Conservation (phyloP, 148 eudicot genomes). For the Rhododendron ovatum region DNA sequence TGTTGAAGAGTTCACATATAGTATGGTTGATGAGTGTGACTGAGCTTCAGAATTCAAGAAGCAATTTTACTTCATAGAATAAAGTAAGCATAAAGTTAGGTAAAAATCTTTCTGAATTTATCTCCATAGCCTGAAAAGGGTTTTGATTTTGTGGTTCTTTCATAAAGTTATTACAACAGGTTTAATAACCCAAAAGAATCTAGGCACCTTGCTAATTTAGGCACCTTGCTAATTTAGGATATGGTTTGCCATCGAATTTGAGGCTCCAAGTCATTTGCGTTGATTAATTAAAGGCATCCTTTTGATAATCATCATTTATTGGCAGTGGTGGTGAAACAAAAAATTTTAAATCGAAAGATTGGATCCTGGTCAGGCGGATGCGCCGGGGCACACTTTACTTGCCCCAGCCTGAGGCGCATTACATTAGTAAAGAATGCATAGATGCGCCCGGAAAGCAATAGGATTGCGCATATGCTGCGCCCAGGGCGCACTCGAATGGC, state of each 20-base stretch:
- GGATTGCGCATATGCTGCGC: too few species aligned
- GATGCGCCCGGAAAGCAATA: too few species aligned
- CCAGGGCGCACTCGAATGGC: too few species aligned
- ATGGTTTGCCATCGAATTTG: not conserved
- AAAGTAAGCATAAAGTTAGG: not conserved
- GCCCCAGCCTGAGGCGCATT: too few species aligned
- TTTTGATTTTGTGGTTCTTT: not conserved
- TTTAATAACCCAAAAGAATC: not conserved
- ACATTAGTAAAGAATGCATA: too few species aligned
- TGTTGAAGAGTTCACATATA: not conserved
- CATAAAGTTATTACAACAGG: not conserved
- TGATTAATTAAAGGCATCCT: not conserved
- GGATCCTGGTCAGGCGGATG: too few species aligned
- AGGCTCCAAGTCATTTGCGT: not conserved
- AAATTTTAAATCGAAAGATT: too few species aligned
- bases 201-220: not conserved
- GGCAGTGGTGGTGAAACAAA: too few species aligned
- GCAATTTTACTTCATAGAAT: not conserved
- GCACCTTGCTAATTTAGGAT: not conserved
- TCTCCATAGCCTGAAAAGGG: not conserved
- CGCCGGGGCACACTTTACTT: too few species aligned
- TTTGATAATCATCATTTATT: not conserved
- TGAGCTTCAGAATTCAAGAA: not conserved
- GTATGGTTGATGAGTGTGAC: not conserved
- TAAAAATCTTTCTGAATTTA: not conserved